Evolutionary conservation across 148 eudicot genomes (phyloP).

Genomic region (Chenopodium suecicum): DNA sequence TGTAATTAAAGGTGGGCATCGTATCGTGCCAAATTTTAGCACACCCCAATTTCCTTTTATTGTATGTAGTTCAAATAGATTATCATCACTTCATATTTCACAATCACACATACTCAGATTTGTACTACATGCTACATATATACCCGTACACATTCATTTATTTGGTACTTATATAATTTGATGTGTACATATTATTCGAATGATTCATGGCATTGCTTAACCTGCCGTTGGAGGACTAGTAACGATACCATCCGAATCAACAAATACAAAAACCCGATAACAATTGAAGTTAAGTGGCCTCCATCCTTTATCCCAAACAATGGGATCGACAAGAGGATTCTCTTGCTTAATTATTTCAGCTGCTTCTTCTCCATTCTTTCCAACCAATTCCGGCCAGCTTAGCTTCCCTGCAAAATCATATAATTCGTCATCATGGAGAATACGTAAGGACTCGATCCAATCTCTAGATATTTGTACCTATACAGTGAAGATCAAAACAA

Average conservation of each 20-base stretch:
- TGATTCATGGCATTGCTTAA: not conserved
- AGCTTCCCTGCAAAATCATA: constrained; percentile 18
- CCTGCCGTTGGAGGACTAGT: not conserved
- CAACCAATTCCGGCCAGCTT: constrained; percentile 21
- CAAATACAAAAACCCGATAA: constrained; percentile 13
- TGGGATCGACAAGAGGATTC: constrained; percentile 11
- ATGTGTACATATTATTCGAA: not conserved
- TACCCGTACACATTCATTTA: not conserved
- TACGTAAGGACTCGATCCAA: too few species aligned
- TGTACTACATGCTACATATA: too few species aligned
- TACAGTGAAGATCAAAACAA: too few species aligned
- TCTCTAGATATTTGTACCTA: too few species aligned
- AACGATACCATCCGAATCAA: constrained; percentile 10
- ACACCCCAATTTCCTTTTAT: too few species aligned
- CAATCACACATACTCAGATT: too few species aligned
- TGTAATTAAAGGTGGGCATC: too few species aligned
- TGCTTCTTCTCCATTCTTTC: constrained; percentile 17
- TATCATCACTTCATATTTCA: too few species aligned
- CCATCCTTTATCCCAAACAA: constrained; percentile 6
- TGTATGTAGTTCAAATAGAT: too few species aligned
- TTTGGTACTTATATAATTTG: not conserved
- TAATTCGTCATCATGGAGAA: not conserved
- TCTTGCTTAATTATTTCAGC: constrained; percentile 16
- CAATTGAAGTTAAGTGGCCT: not conserved
- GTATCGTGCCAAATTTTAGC: too few species aligned